Conservation (phyloP, 2,329 filamentous ascomycete genomes). For the Teratosphaeria zuluensis region DNA sequence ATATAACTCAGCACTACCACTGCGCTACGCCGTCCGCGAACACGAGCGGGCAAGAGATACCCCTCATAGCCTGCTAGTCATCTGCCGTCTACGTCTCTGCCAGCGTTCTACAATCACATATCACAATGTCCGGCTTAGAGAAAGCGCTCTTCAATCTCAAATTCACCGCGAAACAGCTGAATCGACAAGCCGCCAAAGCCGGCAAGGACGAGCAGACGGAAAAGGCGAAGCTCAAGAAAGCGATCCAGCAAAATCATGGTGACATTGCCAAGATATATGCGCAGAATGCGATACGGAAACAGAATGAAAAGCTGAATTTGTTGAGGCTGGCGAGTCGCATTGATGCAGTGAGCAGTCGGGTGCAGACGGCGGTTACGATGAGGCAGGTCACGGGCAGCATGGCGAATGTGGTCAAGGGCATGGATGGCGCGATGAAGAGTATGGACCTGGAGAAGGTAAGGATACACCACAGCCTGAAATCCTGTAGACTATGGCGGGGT, state of each 20-base stretch:
- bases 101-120: slow-evolving; percentile 2
- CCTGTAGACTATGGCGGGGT: neutral
- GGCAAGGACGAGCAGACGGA: slow-evolving; percentile 52
- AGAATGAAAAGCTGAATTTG: slow-evolving; percentile 53
- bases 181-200: slow-evolving; percentile 51
- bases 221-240: slow-evolving; percentile 54
- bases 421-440: slow-evolving; percentile 53
- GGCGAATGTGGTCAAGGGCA: slow-evolving; percentile 52
- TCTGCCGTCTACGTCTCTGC: neutral
- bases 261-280: slow-evolving; percentile 56
- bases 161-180: slow-evolving; percentile 56
- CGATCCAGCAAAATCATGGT: slow-evolving; percentile 47
- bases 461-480: neutral
- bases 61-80: neutral
- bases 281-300: slow-evolving; percentile 53
- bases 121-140: slow-evolving; percentile 49
- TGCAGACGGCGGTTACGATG: slow-evolving; percentile 57
- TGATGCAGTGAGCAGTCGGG: slow-evolving; percentile 49
- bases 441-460: slow-evolving; percentile 54
- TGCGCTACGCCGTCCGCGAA: no score
- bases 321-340: slow-evolving; percentile 48
- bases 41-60: neutral
- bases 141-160: slow-evolving; percentile 55
- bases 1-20: no score
- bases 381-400: slow-evolving; percentile 51